Evolutionary conservation across 768 basidiomycete species (phyloP), one percentile per base, ranked within the genome.

Genomic region (Scleroderma bovista): DNA sequence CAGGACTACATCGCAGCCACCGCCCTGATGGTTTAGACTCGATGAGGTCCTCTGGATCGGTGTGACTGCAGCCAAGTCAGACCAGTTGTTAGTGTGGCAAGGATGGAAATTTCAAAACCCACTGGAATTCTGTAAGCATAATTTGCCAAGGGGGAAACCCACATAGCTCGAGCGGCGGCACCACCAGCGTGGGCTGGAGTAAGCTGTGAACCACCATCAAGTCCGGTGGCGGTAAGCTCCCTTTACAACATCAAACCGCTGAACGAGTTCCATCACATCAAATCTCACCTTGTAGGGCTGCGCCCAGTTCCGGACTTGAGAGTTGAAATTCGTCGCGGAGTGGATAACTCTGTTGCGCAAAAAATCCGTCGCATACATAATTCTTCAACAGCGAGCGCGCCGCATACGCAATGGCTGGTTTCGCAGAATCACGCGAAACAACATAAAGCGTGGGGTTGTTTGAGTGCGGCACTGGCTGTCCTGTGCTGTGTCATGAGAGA

Each of bases 111-210:
- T 10, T 7, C 19, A 22, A 20, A 11, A 68, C 85, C 67, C 61
- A 90, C 89, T 82, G 76, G 52, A 92, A 81, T 64, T 92, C 89
- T 40, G 86, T 87, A 37, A 92, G 68, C 48, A 83, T 73, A n/a
- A 83, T 79, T 57, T 92, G 89, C 88, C 89, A 92, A 15, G 89
- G 89, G 16, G 89, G 89, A 58, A 85, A 90, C 5, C 84, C 85
- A 56, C 84, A 69, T 19, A 90, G 69, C 62, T 90, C 86, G 45
- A 84, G 65, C 1, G 85, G 80, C 20, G 69, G 59, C 34, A 60
- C 62, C 33, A 29, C 26, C 4, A 68, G 64, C 33, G 63, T 64
- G 43, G 68, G 61, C 2, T 72, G 67, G 29, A 69, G 69, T 19
- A 86, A 52, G 41, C 79, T 70, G 59, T 91, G 86, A 15, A 90